phyloP scores from a whole-genome alignment of 805 yeast species.

The Candida vaughaniae region DNA sequence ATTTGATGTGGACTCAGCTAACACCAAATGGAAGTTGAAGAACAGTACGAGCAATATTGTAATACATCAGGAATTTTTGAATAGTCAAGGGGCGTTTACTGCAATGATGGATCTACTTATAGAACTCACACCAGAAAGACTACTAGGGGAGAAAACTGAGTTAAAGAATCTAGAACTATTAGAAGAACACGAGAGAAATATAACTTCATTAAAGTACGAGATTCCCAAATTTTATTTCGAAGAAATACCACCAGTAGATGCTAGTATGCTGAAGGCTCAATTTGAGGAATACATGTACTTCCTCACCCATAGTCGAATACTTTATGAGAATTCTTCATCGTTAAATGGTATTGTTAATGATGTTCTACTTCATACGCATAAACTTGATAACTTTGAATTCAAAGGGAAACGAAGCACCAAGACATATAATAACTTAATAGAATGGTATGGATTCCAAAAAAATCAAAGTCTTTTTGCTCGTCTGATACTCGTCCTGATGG shows the following conservation, averaged over 20 bases:
- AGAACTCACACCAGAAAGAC: constrained; percentile 29
- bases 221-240: constrained; percentile 24
- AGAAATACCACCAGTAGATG: constrained; percentile 35
- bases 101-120: constrained; percentile 32
- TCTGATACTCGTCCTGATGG: constrained; percentile 39
- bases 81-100: constrained; percentile 28
- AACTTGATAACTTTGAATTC: constrained; percentile 28
- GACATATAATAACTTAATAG: constrained; percentile 39
- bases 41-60: constrained; percentile 15
- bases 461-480: constrained; percentile 41
- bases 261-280: constrained; percentile 21
- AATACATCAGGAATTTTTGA: constrained; percentile 23
- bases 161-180: constrained; percentile 8
- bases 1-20: constrained; percentile 26
- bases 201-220: constrained; percentile 10
- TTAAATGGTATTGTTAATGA: constrained; percentile 36
- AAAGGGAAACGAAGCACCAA: constrained; percentile 30
- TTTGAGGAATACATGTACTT: constrained; percentile 36
- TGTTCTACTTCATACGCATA: constrained; percentile 38
- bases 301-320: constrained; percentile 33
- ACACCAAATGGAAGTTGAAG: constrained; percentile 24
- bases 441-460: constrained; percentile 40
- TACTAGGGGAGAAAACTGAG: constrained; percentile 19
- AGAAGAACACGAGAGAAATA: constrained; percentile 20
- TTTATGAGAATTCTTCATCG: constrained; percentile 33